Evolutionary conservation across 1,284 basidiomycete genomes (phyloP).

Genomic region (Apiotrichum montevideense): DNA sequence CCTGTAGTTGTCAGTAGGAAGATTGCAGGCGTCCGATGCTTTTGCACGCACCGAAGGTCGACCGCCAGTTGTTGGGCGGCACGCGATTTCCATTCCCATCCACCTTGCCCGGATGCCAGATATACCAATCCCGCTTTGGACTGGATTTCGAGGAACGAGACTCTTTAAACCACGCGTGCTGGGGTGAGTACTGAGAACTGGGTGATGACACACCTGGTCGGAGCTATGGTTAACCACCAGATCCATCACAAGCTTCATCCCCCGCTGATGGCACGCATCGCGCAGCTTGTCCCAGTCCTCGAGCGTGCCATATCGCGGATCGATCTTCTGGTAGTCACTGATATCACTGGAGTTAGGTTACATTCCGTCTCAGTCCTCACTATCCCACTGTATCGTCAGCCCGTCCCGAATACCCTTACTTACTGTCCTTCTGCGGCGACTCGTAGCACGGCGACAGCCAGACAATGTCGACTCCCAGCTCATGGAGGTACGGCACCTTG

Average conservation of each 20-base stretch:
- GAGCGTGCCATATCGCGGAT: slow-evolving; percentile 48
- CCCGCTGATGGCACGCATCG: slow-evolving; percentile 38
- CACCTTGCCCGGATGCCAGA: slow-evolving; percentile 43
- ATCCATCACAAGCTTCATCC: slow-evolving; percentile 49
- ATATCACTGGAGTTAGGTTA: slow-evolving; percentile 21
- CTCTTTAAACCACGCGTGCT: slow-evolving; percentile 30
- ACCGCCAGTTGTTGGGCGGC: slow-evolving; percentile 50
- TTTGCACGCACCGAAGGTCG: slow-evolving; percentile 38
- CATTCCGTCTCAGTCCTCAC: background rate
- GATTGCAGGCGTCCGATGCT: no score
- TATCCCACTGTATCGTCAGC: background rate
- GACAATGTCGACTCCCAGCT: slow-evolving; percentile 49
- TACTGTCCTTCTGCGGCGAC: slow-evolving; percentile 33
- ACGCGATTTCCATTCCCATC: slow-evolving; percentile 34
- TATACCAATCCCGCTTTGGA: slow-evolving; percentile 50
- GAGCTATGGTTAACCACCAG: slow-evolving; percentile 48
- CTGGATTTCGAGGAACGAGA: slow-evolving; percentile 41
- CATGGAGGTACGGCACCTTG: slow-evolving; percentile 48
- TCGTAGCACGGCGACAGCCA: slow-evolving; percentile 44
- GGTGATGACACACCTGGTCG: slow-evolving; percentile 26
- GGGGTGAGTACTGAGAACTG: slow-evolving; percentile 13
- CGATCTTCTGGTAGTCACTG: slow-evolving; percentile 47
- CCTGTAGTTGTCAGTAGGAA: no score
- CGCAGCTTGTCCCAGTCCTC: slow-evolving; percentile 47
- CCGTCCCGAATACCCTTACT: background rate